Evolutionary conservation across 352 stramenopile species (phyloP).

Genomic region (Globisporangium spiculum): DNA sequence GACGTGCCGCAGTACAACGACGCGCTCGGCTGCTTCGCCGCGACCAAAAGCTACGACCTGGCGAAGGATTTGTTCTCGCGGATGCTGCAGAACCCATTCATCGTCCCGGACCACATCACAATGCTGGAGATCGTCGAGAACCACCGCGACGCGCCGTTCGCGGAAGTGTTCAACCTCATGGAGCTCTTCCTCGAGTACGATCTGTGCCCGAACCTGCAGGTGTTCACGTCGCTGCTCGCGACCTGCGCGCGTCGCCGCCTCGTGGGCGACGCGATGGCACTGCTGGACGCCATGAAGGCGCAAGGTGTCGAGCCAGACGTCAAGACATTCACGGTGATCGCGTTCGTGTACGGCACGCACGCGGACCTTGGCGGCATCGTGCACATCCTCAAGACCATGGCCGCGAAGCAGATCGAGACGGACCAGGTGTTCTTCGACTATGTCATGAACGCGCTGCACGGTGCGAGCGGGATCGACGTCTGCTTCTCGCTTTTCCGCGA

Average conservation of each 20-base stretch:
- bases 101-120: conserved; percentile 63
- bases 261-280: conserved; percentile 50
- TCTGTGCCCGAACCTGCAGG: conserved; percentile 56
- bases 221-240: conserved; percentile 73
- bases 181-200: conserved; percentile 62
- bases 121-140: conserved; percentile 81
- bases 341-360: conserved; percentile 58
- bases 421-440: conserved; percentile 69
- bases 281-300: conserved; percentile 52
- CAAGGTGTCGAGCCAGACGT: conserved; percentile 46
- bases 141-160: conserved; percentile 51
- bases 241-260: conserved; percentile 59
- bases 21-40: conserved; percentile 64
- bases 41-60: conserved; percentile 39
- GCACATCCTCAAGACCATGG: conserved; percentile 46
- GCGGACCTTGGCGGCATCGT: conserved; percentile 50
- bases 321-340: conserved; percentile 67
- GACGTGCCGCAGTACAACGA: conserved; percentile 77
- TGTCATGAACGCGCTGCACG: conserved; percentile 53
- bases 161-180: conserved; percentile 69
- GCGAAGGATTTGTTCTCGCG: conserved; percentile 62
- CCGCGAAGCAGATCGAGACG: conserved; percentile 24
- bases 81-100: conserved; percentile 52
- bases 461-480: conserved; percentile 59
- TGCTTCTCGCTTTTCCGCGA: conserved; percentile 69